Percentiles rank a stretch among this genome's conserved stretches.
phyloP scores from a whole-genome alignment of 768 basidiomycete genomes.

The Obba rivulosa region DNA sequence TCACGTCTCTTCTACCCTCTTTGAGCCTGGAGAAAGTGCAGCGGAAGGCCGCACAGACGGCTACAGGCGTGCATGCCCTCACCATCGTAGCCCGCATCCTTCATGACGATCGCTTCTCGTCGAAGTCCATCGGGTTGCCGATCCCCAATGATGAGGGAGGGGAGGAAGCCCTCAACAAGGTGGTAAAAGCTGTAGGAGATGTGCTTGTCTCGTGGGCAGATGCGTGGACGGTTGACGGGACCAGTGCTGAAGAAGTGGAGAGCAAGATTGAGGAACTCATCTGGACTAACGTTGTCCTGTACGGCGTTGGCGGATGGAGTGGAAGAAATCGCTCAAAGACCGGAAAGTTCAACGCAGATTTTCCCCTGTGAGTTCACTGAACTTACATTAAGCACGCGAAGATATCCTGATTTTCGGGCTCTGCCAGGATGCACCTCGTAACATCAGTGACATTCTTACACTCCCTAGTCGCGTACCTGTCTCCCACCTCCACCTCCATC shows the following conservation, averaged over 20 bases:
- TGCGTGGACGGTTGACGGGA: slow-evolving; percentile 14
- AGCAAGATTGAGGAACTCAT: slow-evolving; percentile 58
- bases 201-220: slow-evolving; percentile 6
- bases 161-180: slow-evolving; percentile 9
- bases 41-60: not conserved
- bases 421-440: slow-evolving; percentile 51
- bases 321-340: slow-evolving; percentile 24
- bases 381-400: not conserved
- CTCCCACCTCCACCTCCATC: slow-evolving; percentile 39
- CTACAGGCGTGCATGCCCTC: slow-evolving; percentile 9
- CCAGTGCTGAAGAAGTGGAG: slow-evolving; percentile 28
- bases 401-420: slow-evolving; percentile 1
- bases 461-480: slow-evolving; percentile 34
- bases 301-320: slow-evolving; percentile 50
- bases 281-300: slow-evolving; percentile 49
- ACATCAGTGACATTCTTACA: slow-evolving; percentile 64
- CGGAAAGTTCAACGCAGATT: slow-evolving; percentile 44
- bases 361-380: slow-evolving; percentile 45
- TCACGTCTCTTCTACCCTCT: slow-evolving; percentile 7
- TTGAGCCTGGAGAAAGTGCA: not conserved
- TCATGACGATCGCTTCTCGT: slow-evolving; percentile 11
- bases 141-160: not conserved
- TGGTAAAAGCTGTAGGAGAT: slow-evolving; percentile 7
- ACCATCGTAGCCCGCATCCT: slow-evolving; percentile 10
- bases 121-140: slow-evolving; percentile 7